Base-by-base conservation (phyloP, 2,329 filamentous ascomycete species). In the Ophiosphaerella narmari region DNA sequence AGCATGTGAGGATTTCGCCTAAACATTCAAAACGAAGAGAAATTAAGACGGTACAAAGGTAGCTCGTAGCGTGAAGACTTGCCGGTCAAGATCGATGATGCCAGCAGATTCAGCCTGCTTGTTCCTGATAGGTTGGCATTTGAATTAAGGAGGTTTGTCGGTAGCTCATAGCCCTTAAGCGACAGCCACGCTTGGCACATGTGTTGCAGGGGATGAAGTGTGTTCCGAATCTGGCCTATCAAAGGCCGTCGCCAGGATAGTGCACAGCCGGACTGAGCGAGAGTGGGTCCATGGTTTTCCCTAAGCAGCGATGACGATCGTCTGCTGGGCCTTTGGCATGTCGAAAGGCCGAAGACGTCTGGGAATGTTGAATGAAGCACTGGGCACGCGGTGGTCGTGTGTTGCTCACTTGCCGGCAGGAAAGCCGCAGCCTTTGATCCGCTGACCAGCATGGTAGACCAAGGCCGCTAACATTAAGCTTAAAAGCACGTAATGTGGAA, bases 391-490 rank as follows among this genome's bases (percentile, higher is more conserved):
- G 50, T 38, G 23, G 35, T 40, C 26, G 13, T n/a, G 26, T 18
- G 40, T 36, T 37, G 44, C 34, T 53, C 50, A 46, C 55, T 33
- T 49, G 48, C 49, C 54, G 36, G 29, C 26, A 50, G 16, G 7
- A 29, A 29, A 24, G 24, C 24, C 21, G 39, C 29, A 26, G 35
- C 46, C 40, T 43, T 53, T 46, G 49, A 60, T 55, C 64, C 42
- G 50, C 52, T 63, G 55, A 62, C 57, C 54, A 49, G 43, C 43
- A 45, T 39, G 23, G 13, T 26, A 38, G 36, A 50, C 51, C 51
- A 57, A 57, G 52, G 36, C 46, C 52, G 51, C 59, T 70, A 65
- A 66, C 61, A 49, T 64, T 67, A 67, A 70, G 67, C 67, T 70
- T 70, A 65, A 66, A 66, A 64, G 62, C 61, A 65, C 60, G 57